A percentile compares a stretch with the other conserved stretches of the same genome.
These are phyloP conservation scores for Salvia hispanica DNA, from an alignment of 257 asterid genomes.

Conservation along the genomic window DNA sequence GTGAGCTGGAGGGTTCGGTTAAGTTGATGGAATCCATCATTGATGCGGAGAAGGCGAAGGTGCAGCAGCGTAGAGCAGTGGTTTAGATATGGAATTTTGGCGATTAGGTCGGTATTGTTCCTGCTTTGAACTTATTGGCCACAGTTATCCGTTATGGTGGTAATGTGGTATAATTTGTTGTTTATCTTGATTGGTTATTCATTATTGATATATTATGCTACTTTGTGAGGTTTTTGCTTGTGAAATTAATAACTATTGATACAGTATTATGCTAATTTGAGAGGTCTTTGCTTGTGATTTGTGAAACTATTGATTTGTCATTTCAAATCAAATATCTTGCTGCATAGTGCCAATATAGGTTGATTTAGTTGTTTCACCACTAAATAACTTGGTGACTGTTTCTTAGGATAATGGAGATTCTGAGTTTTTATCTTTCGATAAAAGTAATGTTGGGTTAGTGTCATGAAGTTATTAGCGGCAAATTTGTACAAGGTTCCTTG, in stretches of 20 bases:
- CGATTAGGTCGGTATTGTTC: slow-evolving; percentile 27
- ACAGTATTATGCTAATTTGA: too few species aligned
- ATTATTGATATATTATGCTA: neutral
- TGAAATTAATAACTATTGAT: slow-evolving; percentile 1
- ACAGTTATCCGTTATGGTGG: slow-evolving; percentile 9
- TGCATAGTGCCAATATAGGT: neutral
- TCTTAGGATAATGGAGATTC: neutral
- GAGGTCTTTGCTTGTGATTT: neutral
- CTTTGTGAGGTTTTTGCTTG: slow-evolving; percentile 12
- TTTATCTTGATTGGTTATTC: neutral
- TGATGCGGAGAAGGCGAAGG: slow-evolving; percentile 95
- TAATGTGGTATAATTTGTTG: slow-evolving; percentile 3
- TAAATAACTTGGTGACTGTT: neutral
- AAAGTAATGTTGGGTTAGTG: neutral
- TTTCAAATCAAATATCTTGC: neutral
- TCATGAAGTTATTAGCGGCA: neutral
- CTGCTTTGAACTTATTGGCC: slow-evolving; percentile 1
- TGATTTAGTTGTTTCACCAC: neutral
- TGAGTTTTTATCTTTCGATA: neutral
- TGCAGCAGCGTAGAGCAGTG: slow-evolving; percentile 56
- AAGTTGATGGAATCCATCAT: slow-evolving; percentile 73
- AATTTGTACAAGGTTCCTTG: neutral
- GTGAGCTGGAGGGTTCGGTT: slow-evolving; percentile 79
- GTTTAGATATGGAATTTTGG: slow-evolving; percentile 37
- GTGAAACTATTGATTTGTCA: neutral